phyloP scores from a whole-genome alignment of 2,329 filamentous ascomycete species.

The Cladobotryum protrusum region DNA sequence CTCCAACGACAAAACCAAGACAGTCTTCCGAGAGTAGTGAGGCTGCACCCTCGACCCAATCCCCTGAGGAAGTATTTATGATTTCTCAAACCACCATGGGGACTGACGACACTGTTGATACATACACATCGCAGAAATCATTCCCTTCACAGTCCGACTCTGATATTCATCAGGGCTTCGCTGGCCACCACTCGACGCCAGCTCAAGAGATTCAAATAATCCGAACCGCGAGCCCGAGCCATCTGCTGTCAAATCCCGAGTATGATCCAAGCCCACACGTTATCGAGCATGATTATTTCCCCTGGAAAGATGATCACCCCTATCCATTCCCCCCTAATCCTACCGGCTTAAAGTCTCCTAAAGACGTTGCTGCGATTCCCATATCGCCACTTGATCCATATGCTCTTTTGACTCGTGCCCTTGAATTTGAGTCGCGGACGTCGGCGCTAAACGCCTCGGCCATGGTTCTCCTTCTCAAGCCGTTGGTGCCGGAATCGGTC shows the following conservation, averaged over 20 bases:
- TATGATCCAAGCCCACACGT: conserved; percentile 37
- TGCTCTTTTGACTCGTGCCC: conserved; percentile 44
- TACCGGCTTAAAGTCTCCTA: conserved; percentile 8
- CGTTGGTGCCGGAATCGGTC: conserved; percentile 47
- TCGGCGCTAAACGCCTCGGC: conserved; percentile 55
- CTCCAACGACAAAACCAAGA: conserved; percentile 4
- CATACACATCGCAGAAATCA: conserved; percentile 25
- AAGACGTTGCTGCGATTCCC: conserved; percentile 6
- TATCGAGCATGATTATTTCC: conserved; percentile 53
- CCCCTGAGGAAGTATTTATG: conserved; percentile 35
- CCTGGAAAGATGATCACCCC: conserved; percentile 50
- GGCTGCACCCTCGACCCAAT: conserved; percentile 19
- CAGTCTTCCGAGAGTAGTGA: conserved; percentile 2
- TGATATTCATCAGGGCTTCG: conserved; percentile 13
- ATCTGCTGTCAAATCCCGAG: conserved; percentile 24
- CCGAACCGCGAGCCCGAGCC: conserved; percentile 21
- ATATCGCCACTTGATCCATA: conserved; percentile 48
- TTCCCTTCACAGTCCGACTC: conserved; percentile 24
- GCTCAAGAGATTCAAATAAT: conserved; percentile 14
- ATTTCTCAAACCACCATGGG: conserved; percentile 42
- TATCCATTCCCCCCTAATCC: conserved; percentile 42
- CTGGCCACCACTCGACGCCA: conserved; percentile 9
- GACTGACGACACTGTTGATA: conserved; percentile 24
- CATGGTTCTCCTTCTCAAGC: conserved; percentile 54
- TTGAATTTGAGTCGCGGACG: conserved; percentile 50